phyloP scores from a whole-genome alignment of 176 grass and related monocot species.

The Oryza australiensis region DNA sequence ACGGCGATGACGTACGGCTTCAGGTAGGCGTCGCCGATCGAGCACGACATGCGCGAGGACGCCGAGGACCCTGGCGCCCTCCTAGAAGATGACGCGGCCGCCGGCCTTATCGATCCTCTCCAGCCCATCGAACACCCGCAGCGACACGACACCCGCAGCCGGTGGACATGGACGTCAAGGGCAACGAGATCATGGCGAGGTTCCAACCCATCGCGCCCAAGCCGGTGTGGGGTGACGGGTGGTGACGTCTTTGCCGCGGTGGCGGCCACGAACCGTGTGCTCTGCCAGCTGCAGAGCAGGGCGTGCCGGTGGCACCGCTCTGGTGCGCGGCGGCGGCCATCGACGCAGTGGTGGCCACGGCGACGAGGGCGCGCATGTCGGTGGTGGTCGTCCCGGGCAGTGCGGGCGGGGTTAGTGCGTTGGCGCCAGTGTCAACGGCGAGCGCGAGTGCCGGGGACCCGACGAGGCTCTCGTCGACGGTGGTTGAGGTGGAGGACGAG shows the following conservation, averaged over 20 bases:
- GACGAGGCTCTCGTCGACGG: no score
- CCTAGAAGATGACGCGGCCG: no score
- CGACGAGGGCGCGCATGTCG: constrained; percentile 26
- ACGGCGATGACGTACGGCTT: no score
- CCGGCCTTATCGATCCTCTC: no score
- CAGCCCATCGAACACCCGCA: no score
- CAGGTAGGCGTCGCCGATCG: no score
- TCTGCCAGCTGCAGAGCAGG: constrained; percentile 61
- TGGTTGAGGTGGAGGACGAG: background rate
- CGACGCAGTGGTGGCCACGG: constrained; percentile 32
- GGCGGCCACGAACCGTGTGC: constrained; percentile 27
- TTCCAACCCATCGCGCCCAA: constrained; percentile 94
- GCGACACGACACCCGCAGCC: no score
- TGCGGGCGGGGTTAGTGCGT: constrained; percentile 14
- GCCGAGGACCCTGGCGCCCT: no score
- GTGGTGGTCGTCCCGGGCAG: background rate
- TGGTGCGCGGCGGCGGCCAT: constrained; percentile 35
- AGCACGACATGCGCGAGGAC: no score
- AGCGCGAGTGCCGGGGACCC: no score
- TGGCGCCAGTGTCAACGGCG: no score
- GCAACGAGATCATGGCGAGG: constrained; percentile 86
- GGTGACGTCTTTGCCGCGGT: constrained; percentile 16
- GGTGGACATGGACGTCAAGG: constrained; percentile 75
- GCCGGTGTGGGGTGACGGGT: constrained; percentile 35
- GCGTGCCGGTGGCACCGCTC: constrained; percentile 49